Base-by-base conservation (phyloP, 805 yeast genomes). In the Hanseniaspora hatyaiensis region DNA sequence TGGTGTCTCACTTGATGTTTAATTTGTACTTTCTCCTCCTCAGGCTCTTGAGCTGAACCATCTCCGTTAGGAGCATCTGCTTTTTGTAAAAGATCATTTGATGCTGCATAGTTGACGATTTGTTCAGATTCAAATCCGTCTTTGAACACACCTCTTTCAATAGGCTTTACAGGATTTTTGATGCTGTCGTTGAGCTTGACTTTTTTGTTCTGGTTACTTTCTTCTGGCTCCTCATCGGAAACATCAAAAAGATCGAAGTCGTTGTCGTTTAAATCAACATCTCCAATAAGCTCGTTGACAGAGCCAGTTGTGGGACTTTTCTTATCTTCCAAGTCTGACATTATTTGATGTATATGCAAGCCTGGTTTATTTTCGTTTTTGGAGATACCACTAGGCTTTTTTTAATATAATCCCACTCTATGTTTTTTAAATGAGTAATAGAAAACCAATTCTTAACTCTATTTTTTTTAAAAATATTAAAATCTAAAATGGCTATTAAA, bases 1-100 rank as follows among this genome's bases (percentile, higher is more conserved):
- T 89, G 96, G 67, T 89, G 98, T 63, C 97, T 81, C 49, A 89
- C 96, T 65, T 86, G 96, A 68, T 89, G 98, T 50, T 78, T 78
- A 53, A 87, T 69, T 61, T 82, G 80, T 51, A 87, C 79, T 47
- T 70, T 70, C 16, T 73, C 74, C 47, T 69, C 73, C 50, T 65
- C 11, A 11, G 6, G 6, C 6, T 26, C 11, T 26, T 26, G 9
- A 26, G n/a, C n/a, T n/a, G n/a, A n/a, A n/a, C n/a, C n/a, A n/a
- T n/a, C n/a, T n/a, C n/a, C n/a, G n/a, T n/a, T n/a, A n/a, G n/a
- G n/a, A n/a, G n/a, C 47, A 23, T n/a, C 31, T 22, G 9, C 23
- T 3, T 31, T 16, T 12, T 32, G 69, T 56, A 78, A 59, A 30
- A 86, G 67, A 5, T 94, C 94, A 28, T 74, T 74, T 0, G 94